phyloP scores from a whole-genome alignment of 2,329 filamentous ascomycete genomes.

The Fusarium sp. region DNA sequence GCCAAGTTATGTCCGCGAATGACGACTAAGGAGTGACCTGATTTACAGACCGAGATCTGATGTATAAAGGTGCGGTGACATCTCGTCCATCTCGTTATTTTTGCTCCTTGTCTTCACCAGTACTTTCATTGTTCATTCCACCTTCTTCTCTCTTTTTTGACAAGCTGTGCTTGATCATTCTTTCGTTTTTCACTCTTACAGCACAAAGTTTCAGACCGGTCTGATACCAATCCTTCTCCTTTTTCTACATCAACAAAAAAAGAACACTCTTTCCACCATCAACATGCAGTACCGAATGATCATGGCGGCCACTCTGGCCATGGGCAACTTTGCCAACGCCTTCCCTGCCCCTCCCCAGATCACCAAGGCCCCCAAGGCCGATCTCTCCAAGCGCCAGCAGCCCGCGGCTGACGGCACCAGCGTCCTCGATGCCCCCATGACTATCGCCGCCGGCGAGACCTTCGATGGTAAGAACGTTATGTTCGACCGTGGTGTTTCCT shows the following conservation, averaged over 20 bases:
- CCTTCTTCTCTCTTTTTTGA: slow-evolving; percentile 36
- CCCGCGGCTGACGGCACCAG: slow-evolving; percentile 31
- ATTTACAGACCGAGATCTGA: background rate
- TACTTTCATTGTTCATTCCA: slow-evolving; percentile 28
- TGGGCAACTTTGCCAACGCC: slow-evolving; percentile 36
- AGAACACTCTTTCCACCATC: background rate
- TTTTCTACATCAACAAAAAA: slow-evolving; percentile 1
- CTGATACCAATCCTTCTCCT: slow-evolving; percentile 32
- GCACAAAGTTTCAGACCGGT: slow-evolving; percentile 34
- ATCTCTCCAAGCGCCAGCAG: slow-evolving; percentile 37
- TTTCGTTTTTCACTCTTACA: slow-evolving; percentile 22
- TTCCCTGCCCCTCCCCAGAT: slow-evolving; percentile 37
- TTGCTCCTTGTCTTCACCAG: slow-evolving; percentile 27
- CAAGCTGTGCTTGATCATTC: slow-evolving; percentile 45
- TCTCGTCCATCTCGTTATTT: background rate
- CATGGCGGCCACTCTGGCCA: slow-evolving; percentile 40
- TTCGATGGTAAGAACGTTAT: slow-evolving; percentile 47
- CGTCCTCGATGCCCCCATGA: slow-evolving; percentile 41
- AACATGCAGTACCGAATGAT: slow-evolving; percentile 47
- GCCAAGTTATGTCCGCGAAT: slow-evolving; percentile 19
- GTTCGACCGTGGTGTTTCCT: slow-evolving; percentile 45
- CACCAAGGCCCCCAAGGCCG: slow-evolving; percentile 30
- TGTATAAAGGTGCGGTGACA: slow-evolving; percentile 30
- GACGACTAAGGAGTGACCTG: slow-evolving; percentile 8
- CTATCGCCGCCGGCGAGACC: slow-evolving; percentile 42